These are phyloP conservation scores for Mallotus repandus DNA, from an alignment of 441 rosid genomes.

Conservation along the genomic window DNA sequence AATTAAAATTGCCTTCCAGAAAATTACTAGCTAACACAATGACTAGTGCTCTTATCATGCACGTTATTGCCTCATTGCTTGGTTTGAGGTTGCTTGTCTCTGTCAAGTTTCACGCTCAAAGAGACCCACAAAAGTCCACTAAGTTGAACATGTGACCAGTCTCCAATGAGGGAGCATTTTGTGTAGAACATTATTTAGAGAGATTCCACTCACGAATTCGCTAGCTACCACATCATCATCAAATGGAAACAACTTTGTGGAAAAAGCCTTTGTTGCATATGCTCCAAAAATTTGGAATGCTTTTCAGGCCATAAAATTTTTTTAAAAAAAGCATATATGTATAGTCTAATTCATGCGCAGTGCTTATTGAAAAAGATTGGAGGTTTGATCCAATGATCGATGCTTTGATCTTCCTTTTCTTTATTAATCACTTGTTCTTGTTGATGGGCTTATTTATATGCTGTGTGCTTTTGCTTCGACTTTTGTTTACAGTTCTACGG, in stretches of 20 bases:
- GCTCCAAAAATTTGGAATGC: background rate
- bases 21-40: no score
- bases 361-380: background rate
- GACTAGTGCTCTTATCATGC: no score
- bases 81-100: background rate
- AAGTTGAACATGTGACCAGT: conserved; percentile 6
- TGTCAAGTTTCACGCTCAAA: conserved; percentile 1
- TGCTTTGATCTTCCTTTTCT: background rate
- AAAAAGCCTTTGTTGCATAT: no score
- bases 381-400: no score
- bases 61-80: no score
- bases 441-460: no score
- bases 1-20: no score
- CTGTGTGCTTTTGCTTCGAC: no score
- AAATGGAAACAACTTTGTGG: background rate
- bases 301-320: background rate
- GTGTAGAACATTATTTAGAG: background rate
- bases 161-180: background rate
- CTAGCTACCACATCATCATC: background rate
- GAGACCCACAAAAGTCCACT: conserved; percentile 9
- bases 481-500: background rate
- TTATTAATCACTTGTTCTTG: no score
- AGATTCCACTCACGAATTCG: background rate
- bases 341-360: background rate
- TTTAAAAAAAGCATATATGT: background rate